Percentiles rank a stretch among this genome's conserved stretches.
Conservation (phyloP, 805 yeast species). For the Candida vaughaniae region DNA sequence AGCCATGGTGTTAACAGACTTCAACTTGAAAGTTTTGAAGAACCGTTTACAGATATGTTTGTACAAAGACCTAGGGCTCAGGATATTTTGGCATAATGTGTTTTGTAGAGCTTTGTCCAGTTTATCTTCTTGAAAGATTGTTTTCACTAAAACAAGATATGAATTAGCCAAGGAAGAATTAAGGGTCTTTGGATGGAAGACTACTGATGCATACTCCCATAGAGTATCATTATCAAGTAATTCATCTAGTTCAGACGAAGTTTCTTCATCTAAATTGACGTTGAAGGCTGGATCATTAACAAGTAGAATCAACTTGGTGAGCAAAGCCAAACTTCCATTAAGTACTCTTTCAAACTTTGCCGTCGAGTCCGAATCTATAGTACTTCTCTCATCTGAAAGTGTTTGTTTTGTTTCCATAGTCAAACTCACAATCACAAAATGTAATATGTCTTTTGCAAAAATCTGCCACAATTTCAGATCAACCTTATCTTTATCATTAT, state of each 20-base stretch:
- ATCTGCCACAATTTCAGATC: constrained; percentile 55
- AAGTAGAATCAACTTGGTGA: constrained; percentile 33
- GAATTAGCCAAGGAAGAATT: constrained; percentile 33
- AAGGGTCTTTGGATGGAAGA: constrained; percentile 22
- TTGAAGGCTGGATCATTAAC: constrained; percentile 12
- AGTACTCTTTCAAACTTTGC: constrained; percentile 62
- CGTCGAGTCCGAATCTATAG: constrained; percentile 62
- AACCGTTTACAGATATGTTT: constrained; percentile 46
- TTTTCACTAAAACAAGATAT: constrained; percentile 21
- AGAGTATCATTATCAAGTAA: constrained; percentile 27
- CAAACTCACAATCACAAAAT: constrained; percentile 52
- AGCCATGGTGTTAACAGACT: constrained; percentile 25
- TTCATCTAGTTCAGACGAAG: constrained; percentile 16
- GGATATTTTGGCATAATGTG: constrained; percentile 13
- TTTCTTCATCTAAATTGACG: constrained; percentile 11
- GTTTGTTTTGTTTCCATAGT: constrained; percentile 59
- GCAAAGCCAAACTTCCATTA: constrained; percentile 48
- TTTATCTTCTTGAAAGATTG: constrained; percentile 17
- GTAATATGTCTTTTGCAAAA: constrained; percentile 55
- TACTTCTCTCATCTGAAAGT: constrained; percentile 72
- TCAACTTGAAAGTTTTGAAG: constrained; percentile 42
- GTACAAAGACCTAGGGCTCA: constrained; percentile 24
- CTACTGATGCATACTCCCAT: constrained; percentile 33
- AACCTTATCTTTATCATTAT: constrained; percentile 49
- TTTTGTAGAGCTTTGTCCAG: constrained; percentile 9